phyloP scores from a whole-genome alignment of 108 stramenopile species.

The Nannochloropsis gaditana region DNA sequence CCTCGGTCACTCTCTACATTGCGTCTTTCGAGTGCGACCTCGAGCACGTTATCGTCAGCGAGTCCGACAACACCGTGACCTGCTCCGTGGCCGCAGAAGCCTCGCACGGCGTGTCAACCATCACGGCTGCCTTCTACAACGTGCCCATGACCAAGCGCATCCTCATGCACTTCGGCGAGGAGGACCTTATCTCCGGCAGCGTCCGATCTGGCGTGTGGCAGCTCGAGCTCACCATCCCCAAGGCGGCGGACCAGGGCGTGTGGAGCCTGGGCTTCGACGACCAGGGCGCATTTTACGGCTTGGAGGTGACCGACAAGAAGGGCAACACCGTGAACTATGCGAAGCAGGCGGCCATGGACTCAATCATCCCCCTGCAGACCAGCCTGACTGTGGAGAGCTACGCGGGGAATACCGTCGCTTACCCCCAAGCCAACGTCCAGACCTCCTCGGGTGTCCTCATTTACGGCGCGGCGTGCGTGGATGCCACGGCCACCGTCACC shows the following conservation, averaged over 20 bases:
- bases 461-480: background rate
- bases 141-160: conserved; percentile 17
- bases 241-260: background rate
- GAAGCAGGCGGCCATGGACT: background rate
- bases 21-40: background rate
- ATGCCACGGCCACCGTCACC: background rate
- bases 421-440: background rate
- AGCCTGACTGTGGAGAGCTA: background rate
- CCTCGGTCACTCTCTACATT: background rate
- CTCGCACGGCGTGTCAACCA: background rate
- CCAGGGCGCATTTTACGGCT: background rate
- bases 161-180: background rate
- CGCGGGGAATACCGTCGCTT: background rate
- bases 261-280: conserved; percentile 15
- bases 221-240: background rate
- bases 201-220: background rate
- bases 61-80: background rate
- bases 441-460: background rate
- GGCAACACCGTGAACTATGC: conserved; percentile 5
- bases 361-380: background rate
- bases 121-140: background rate
- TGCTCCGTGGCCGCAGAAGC: conserved; percentile 16
- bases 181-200: background rate
- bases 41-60: background rate
- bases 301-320: background rate